phyloP scores from a whole-genome alignment of 2,329 filamentous ascomycete genomes.

The Thermothelomyces thermophilus region DNA sequence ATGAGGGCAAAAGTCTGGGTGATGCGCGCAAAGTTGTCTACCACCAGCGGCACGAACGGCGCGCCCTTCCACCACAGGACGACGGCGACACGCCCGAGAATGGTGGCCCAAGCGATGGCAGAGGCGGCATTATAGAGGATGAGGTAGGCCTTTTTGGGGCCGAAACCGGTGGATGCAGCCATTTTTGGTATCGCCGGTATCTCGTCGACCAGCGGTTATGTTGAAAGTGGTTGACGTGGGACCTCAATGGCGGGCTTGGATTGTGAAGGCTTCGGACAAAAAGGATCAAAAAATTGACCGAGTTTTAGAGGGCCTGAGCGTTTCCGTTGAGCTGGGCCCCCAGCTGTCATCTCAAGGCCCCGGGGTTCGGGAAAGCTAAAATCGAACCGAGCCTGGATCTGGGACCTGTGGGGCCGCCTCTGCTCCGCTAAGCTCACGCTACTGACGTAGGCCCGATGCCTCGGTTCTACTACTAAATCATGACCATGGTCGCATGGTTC shows the following conservation, averaged over 20 bases:
- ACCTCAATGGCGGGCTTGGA: constrained; percentile 2
- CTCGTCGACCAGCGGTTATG: not conserved
- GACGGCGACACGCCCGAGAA: constrained; percentile 61
- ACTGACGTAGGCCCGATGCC: not conserved
- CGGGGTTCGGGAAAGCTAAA: not conserved
- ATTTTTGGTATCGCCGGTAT: not conserved
- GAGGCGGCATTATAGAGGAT: constrained; percentile 79
- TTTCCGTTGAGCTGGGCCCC: not conserved
- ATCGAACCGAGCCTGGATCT: not conserved
- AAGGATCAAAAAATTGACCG: constrained; percentile 8
- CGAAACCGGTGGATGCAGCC: constrained; percentile 15
- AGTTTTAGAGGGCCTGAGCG: not conserved
- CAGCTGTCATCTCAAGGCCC: not conserved
- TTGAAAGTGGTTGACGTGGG: not conserved
- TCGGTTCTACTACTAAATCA: not conserved
- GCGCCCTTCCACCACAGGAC: constrained; percentile 51
- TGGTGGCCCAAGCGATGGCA: constrained; percentile 68
- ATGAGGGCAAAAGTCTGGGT: constrained; percentile 78
- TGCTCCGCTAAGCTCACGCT: no score
- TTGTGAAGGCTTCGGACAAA: not conserved
- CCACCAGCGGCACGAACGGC: constrained; percentile 51
- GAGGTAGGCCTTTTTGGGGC: constrained; percentile 60
- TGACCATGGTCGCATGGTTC: no score
- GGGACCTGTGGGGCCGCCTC: no score
- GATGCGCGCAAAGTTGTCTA: constrained; percentile 64